phyloP scores from a whole-genome alignment of 164 flowering plant species.

The Santalum album region DNA sequence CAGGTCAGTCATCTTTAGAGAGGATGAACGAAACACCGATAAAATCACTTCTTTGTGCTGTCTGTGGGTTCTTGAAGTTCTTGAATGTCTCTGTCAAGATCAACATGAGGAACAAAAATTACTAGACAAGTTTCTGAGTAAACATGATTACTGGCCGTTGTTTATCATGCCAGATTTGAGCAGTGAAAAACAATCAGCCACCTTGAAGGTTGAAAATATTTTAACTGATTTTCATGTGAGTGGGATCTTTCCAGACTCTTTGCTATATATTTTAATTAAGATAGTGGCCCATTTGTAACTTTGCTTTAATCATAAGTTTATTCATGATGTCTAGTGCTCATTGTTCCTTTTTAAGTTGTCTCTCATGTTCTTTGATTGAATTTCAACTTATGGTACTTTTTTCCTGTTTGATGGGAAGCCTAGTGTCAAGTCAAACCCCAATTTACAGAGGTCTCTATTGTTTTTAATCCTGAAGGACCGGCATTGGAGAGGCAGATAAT shows the following conservation, averaged over 20 bases:
- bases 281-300: not conserved
- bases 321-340: too few relatives aligned
- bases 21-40: constrained; percentile 18
- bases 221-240: constrained; percentile 28
- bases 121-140: constrained; percentile 50
- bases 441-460: too few relatives aligned
- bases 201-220: constrained; percentile 14
- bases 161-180: constrained; percentile 35
- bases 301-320: too few relatives aligned
- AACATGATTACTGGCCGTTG: constrained; percentile 46
- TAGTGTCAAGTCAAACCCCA: too few relatives aligned
- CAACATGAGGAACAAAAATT: constrained; percentile 50
- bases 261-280: not conserved
- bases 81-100: constrained; percentile 36
- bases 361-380: too few relatives aligned
- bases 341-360: too few relatives aligned
- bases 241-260: constrained; percentile 1
- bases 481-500: too few relatives aligned
- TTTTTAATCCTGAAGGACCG: too few relatives aligned
- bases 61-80: constrained; percentile 50
- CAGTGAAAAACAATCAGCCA: constrained; percentile 18
- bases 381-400: too few relatives aligned
- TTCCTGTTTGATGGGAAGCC: too few relatives aligned
- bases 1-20: constrained; percentile 40
- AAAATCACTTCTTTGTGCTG: constrained; percentile 42